phyloP scores from a whole-genome alignment of 176 grass and related monocot species.

The Metroxylon sagu region DNA sequence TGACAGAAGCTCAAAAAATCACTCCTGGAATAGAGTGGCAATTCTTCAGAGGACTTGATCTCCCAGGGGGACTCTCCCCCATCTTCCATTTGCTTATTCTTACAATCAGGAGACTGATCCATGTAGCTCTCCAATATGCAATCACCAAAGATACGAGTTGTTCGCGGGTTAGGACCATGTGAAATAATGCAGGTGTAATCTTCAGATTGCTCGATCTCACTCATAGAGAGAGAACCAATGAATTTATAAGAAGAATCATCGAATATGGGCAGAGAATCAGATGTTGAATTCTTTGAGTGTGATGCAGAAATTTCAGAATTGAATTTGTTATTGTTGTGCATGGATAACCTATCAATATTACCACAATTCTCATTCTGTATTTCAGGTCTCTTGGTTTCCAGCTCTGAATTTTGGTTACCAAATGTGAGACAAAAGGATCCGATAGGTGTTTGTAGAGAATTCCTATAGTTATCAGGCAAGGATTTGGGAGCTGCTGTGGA shows the following conservation, averaged over 20 bases:
- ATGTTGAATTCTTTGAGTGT: too few species aligned
- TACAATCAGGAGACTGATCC: background rate
- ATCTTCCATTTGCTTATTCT: background rate
- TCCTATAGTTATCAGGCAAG: conserved; percentile 9
- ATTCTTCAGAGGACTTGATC: conserved; percentile 32
- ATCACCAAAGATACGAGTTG: conserved; percentile 65
- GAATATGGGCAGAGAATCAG: background rate
- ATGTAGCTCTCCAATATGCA: conserved; percentile 37
- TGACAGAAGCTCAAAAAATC: conserved; percentile 34
- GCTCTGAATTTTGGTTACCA: background rate
- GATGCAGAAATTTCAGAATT: conserved; percentile 15
- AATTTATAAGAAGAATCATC: background rate
- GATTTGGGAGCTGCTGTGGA: conserved; percentile 31
- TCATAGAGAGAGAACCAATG: conserved; percentile 1
- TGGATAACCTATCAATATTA: too few species aligned
- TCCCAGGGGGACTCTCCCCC: conserved; percentile 27
- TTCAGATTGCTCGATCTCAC: conserved; percentile 36
- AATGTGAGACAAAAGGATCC: background rate
- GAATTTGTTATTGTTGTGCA: background rate
- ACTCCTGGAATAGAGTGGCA: background rate
- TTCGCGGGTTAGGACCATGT: conserved; percentile 59
- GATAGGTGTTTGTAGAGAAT: background rate
- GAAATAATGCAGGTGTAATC: conserved; percentile 89
- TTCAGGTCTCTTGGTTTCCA: background rate
- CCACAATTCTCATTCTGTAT: background rate